Evolutionary conservation across 129 eudicot species (phyloP), one percentile per base, ranked within the genome.

Genomic region (Oenanthe sinensis): DNA sequence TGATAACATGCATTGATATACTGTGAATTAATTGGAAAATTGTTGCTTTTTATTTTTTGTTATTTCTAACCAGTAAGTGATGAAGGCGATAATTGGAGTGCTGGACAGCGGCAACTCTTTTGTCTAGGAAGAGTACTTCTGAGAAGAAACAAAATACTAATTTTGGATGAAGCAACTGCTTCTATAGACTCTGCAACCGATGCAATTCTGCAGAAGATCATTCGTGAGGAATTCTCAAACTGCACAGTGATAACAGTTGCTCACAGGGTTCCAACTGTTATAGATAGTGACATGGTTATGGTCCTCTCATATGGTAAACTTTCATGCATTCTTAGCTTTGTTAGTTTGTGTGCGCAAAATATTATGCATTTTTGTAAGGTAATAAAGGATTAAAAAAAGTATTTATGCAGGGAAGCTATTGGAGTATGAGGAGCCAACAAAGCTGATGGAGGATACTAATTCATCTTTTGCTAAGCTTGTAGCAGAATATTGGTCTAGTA

Each of bases 381-480:
- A 43, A 71, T 11, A 8, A 8, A 26, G 12, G 10, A 0, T 55
- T 55, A 54, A 19, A 58, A n/a, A 22, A 58, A 72, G 15, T 75
- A 47, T 69, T 16, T 30, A 17, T 30, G 78, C 86, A 92, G 97
- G 97, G 75, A 72, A 77, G 49, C 48, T 92, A 72, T 33, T 92
- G 82, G 97, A 92, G 84, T 92, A 90, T 63, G 97, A 88, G 80
- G 89, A 88, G 72, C 97, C 97, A 36, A 55, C 90, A 52, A 88
- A 84, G 80, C 96, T 92, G 6, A 80, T 92, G 90, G 79, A 80
- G 78, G 36, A 42, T 9, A 82, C 83, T 28, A 84, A 85, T 79
- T 92, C 97, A 26, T 80, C 83, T 24, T 92, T 92, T 76, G 82
- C 96, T 28, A 90, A 92, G 63, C 93, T 92, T 77, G 97, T 92